Evolutionary conservation across 768 basidiomycete species (phyloP), one percentile per base, ranked within the genome.

Genomic region (Hemileccinum rubropunctum): DNA sequence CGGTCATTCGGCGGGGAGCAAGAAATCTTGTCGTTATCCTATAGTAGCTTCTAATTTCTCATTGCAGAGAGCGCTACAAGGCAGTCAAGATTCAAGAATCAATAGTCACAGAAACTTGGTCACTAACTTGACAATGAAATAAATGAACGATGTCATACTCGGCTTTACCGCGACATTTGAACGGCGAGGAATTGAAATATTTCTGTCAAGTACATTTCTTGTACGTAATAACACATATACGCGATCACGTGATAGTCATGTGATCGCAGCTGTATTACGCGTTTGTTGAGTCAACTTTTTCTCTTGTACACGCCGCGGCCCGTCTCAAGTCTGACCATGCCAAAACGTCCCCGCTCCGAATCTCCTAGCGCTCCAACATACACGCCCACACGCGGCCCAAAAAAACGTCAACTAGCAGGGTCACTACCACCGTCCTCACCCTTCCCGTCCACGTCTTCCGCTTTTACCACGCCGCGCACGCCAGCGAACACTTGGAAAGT

Each of bases 401-500:
- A 66, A 42, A 56, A 57, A 34, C 60, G 60, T 6, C 61, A 57
- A 14, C 17, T 59, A 21, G 23, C 30, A 20, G 45, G 45, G 10
- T 53, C 66, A 20, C 64, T 59, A 2, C 64, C 68, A 3, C 60
- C 64, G 0, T 61, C 67, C 32, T 63, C 62, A 15, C 57, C 71
- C 20, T 28, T 68, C 43, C 52, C 67, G 4, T 59, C 66, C 9
- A 58, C 60, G 30, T 63, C 60, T 15, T 60, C 60, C 26, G 51
- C 48, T 5, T 58, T 58, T 32, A 58, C 67, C 21, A 64, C 72
- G 0, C 62, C 73, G 3, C 67, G 67, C 50, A 76, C 75, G 3
- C 73, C 77, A 1, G 53, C 65, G 15, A 56, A 47, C 75, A 75
- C 61, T 64, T 80, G 47, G 66, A 71, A 44, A 58, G 67, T 61